phyloP scores from a whole-genome alignment of 768 basidiomycete species.

The Tricholoma saponaceum region DNA sequence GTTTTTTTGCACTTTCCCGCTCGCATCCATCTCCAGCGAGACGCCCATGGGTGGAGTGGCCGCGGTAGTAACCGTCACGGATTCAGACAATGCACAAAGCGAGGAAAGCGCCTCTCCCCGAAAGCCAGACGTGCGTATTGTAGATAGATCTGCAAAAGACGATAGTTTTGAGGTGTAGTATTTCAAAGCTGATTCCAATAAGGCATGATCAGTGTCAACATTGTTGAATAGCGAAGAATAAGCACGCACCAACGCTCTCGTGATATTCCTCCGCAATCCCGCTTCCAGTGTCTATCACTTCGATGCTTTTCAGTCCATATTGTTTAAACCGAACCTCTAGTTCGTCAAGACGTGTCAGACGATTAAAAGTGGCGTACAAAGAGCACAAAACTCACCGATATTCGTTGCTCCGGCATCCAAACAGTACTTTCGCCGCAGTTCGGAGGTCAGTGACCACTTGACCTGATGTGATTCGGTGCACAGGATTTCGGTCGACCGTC shows the following conservation, averaged over 20 bases:
- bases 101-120: constrained; percentile 95
- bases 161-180: constrained; percentile 92
- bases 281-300: constrained; percentile 89
- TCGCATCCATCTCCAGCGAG: constrained; percentile 64
- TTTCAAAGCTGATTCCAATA: constrained; percentile 68
- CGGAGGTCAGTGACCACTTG: constrained; percentile 95
- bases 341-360: background rate
- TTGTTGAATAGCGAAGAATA: background rate
- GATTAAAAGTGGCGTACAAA: background rate
- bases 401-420: constrained; percentile 87
- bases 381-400: constrained; percentile 54
- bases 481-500: constrained; percentile 67
- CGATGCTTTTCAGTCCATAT: too few species aligned
- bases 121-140: constrained; percentile 85
- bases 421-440: constrained; percentile 92
- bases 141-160: constrained; percentile 66
- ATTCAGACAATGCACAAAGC: constrained; percentile 77
- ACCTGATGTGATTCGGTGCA: constrained; percentile 89
- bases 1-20: constrained; percentile 55
- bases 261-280: constrained; percentile 81
- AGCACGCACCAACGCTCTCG: constrained; percentile 64
- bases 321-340: constrained; percentile 87
- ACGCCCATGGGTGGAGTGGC: constrained; percentile 79
- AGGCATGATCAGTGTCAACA: background rate
- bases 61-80: constrained; percentile 68